Conservation (phyloP, 768 basidiomycete genomes). For the Mycena pura region DNA sequence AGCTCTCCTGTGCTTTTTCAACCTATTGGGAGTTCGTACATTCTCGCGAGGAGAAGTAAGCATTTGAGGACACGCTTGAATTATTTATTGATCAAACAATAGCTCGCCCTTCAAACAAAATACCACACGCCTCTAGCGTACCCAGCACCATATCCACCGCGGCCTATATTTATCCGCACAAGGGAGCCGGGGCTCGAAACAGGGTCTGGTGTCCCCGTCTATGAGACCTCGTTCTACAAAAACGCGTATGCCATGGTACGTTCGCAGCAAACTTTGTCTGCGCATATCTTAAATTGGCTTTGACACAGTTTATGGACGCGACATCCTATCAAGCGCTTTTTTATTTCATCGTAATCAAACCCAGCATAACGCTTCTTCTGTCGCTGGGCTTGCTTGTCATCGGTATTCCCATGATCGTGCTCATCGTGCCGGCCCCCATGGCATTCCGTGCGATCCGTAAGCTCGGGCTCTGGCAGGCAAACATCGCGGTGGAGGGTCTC, state of each 20-base stretch:
- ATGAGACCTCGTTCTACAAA: conserved; percentile 79
- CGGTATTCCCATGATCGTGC: conserved; percentile 61
- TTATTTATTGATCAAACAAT: neutral
- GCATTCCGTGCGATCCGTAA: conserved; percentile 67
- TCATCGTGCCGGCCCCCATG: conserved; percentile 73
- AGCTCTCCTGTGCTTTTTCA: conserved; percentile 76
- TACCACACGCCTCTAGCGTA: conserved; percentile 76
- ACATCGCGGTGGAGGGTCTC: conserved; percentile 78
- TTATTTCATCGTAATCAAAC: conserved; percentile 89
- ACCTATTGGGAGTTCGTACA: conserved; percentile 74
- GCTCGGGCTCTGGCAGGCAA: conserved; percentile 84
- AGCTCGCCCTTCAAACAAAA: conserved; percentile 71
- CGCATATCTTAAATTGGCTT: conserved; percentile 1
- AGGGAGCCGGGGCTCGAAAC: conserved; percentile 50
- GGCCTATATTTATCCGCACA: conserved; percentile 76
- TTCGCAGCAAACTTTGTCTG: neutral
- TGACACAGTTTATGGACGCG: conserved; percentile 73
- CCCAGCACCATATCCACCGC: conserved; percentile 67
- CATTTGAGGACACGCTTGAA: neutral
- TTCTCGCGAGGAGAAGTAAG: conserved; percentile 76
- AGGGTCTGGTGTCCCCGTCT: conserved; percentile 39
- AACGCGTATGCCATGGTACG: conserved; percentile 83
- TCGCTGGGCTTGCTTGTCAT: conserved; percentile 60
- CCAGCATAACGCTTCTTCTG: conserved; percentile 75
- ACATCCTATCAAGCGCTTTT: conserved; percentile 87